A percentile compares a stretch with the other conserved stretches of the same genome.
These are phyloP conservation scores for Mycena crocata DNA, from an alignment of 768 basidiomycete genomes.

Conservation along the genomic window DNA sequence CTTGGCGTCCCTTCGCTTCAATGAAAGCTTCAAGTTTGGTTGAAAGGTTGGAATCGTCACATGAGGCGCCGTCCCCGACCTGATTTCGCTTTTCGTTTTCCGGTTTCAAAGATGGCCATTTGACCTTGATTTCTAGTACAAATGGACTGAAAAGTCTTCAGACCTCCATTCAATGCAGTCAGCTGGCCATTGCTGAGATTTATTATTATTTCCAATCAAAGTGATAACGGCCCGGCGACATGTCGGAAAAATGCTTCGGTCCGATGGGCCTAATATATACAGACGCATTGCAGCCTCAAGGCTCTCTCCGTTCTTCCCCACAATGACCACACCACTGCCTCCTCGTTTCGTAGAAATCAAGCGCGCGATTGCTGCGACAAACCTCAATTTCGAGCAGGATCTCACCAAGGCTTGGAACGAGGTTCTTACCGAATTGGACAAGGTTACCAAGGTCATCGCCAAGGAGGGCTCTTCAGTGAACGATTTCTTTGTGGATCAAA, in stretches of 20 bases:
- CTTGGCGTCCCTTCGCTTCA: too few species aligned
- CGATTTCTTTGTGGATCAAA: not conserved
- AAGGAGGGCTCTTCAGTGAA: slow-evolving; percentile 53
- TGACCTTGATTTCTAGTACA: too few species aligned
- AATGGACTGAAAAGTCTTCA: too few species aligned
- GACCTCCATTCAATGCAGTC: too few species aligned
- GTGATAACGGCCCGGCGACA: slow-evolving; percentile 1
- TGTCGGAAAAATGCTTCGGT: slow-evolving; percentile 9
- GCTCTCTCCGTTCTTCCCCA: not conserved
- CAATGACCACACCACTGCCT: slow-evolving; percentile 14
- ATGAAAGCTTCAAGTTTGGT: too few species aligned
- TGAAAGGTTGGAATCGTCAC: too few species aligned
- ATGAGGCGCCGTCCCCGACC: too few species aligned
- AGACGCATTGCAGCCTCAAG: slow-evolving; percentile 18
- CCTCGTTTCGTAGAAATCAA: slow-evolving; percentile 26
- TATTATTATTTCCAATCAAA: not conserved
- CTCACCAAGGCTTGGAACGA: slow-evolving; percentile 62
- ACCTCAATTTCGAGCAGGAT: slow-evolving; percentile 52
- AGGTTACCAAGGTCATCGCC: slow-evolving; percentile 51
- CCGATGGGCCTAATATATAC: not conserved
- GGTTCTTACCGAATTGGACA: slow-evolving; percentile 55
- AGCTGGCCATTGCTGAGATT: too few species aligned
- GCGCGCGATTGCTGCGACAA: slow-evolving; percentile 28
- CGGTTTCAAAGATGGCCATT: too few species aligned
- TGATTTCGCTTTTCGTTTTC: too few species aligned